Percentiles rank a stretch among this genome's conserved stretches.
phyloP scores from a whole-genome alignment of 441 rosid species.

The Gossypium schwendimanii region DNA sequence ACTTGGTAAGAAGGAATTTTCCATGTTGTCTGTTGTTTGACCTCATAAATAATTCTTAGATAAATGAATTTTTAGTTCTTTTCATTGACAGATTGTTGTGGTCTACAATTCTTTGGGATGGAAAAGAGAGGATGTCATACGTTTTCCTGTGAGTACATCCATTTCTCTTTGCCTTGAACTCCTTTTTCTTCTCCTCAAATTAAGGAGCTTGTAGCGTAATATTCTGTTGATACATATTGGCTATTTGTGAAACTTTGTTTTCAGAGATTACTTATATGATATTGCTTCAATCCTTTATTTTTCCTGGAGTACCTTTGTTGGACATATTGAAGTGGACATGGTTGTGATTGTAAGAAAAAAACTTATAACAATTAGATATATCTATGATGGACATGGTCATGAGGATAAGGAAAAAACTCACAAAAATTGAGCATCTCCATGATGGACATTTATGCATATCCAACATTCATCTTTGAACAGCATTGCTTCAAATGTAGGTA shows the following conservation, averaged over 20 bases:
- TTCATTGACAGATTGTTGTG: constrained; percentile 51
- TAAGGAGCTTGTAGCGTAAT: not conserved
- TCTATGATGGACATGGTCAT: not conserved
- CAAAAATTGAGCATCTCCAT: not conserved
- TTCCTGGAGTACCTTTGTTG: not conserved
- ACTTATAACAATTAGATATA: not conserved
- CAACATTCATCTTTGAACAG: not conserved
- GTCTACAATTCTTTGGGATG: constrained; percentile 96
- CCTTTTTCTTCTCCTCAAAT: not conserved
- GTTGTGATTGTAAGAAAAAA: not conserved
- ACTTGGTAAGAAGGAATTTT: constrained; percentile 50
- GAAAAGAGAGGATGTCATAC: constrained; percentile 80
- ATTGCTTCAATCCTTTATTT: constrained; percentile 3
- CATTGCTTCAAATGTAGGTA: not conserved
- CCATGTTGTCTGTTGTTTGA: constrained; percentile 11
- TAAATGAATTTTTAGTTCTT: constrained; percentile 14
- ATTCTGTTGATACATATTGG: constrained; percentile 5
- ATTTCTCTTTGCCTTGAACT: constrained; percentile 11
- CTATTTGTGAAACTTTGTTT: constrained; percentile 4
- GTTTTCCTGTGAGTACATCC: constrained; percentile 69
- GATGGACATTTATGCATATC: not conserved
- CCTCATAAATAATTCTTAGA: constrained; percentile 8
- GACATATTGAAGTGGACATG: not conserved
- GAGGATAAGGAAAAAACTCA: not conserved
- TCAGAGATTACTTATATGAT: constrained; percentile 4